phyloP scores from a whole-genome alignment of 257 asterid species.

The Ophiorrhiza pumila region DNA sequence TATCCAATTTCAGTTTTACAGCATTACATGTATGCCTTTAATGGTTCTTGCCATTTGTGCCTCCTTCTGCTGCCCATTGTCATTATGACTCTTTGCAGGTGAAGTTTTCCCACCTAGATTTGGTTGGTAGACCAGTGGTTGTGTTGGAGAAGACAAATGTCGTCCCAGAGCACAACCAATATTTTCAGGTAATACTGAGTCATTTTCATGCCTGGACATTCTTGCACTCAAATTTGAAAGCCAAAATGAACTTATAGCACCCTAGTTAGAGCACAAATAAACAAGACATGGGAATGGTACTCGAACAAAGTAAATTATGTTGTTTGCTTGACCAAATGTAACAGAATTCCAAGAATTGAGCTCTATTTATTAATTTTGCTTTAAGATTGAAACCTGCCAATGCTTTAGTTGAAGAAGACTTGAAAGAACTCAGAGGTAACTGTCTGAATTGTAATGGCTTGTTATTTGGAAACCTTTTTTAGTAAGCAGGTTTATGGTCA shows the following conservation, averaged over 20 bases:
- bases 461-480: too few relatives aligned
- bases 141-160: slow-evolving; percentile 76
- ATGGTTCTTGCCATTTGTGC: slow-evolving; percentile 14
- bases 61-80: slow-evolving; percentile 27
- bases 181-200: slow-evolving; percentile 74
- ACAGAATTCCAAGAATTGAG: neutral
- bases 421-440: neutral
- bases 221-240: neutral
- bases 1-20: neutral
- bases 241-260: neutral
- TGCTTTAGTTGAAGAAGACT: neutral
- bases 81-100: slow-evolving; percentile 49
- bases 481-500: too few relatives aligned
- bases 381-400: neutral
- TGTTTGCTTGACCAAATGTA: neutral
- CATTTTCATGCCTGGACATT: neutral
- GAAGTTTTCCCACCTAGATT: slow-evolving; percentile 82
- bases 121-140: slow-evolving; percentile 86
- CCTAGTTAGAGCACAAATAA: neutral
- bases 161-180: slow-evolving; percentile 87
- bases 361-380: neutral
- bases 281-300: neutral
- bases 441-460: too few relatives aligned
- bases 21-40: neutral
- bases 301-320: neutral